Base-by-base conservation (phyloP, 192 early-diverging fungal genomes). In the Gryganskiella cystojenkinii region DNA sequence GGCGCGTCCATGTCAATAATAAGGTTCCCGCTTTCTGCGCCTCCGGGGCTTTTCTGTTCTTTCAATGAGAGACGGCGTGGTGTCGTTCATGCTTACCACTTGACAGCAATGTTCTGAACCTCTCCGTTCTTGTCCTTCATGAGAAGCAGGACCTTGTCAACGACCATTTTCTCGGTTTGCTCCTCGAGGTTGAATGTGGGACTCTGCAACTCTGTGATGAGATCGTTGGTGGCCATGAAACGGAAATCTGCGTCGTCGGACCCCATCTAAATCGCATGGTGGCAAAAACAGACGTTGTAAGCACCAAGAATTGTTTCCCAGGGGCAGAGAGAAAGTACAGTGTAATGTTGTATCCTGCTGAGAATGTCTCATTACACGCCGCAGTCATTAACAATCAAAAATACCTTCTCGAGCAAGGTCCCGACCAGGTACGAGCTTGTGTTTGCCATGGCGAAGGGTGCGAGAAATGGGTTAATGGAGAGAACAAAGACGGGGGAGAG, bases 71-170 rank as follows among this genome's bases (percentile, higher is more conserved):
- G 45, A n/a, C n/a, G n/a, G n/a, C n/a, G n/a, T n/a, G n/a, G n/a
- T n/a, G 6, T 20, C 56, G 46, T n/a, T 47, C 20, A 20, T n/a
- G n/a, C 17, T 79, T 83, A 89, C 88, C 86, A 89, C 72, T 89
- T 90, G 7, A 90, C 88, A 30, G 89, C 89, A 61, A 92, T 57
- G 69, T 94, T 95, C 69, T 96, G 95, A 9, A 96, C 95, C 72
- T 95, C 94, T 19, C 89, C 89, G 70, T 95, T 96, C 56, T 86
- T 87, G 80, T 96, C 95, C 40, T 92, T 83, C 71, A 95, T 85
- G 44, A 92, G 80, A 50, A 72, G 61, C 4, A 89, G 49, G 33
- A 85, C 83, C 61, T 83, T 83, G 42, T 56, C 63, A 33, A 86
- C 83, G 10, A 88, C 90, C 80, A 85, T 89, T 64, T 90, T 90